Base-by-base conservation (phyloP, 768 basidiomycete species). In the Agrocybe praecox region DNA sequence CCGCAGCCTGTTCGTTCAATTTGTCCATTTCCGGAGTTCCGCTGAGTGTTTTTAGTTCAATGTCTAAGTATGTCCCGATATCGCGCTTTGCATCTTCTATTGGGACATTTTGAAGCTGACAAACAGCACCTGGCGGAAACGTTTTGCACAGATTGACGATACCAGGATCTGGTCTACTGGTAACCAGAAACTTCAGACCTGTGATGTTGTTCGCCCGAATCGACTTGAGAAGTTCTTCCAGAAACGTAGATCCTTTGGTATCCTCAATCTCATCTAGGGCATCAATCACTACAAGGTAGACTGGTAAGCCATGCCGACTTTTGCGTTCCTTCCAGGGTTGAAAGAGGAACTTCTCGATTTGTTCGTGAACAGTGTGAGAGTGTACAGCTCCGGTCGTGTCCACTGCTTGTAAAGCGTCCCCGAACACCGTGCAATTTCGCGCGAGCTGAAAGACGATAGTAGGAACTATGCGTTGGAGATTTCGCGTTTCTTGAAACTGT, bases 231-330 rank as follows among this genome's bases (percentile, higher is more conserved):
- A 67, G 46, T 6, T 62, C 48, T 10, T 33, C 14, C 11, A 66
- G 56, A 57, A 66, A 59, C 2, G 1, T 32, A 1, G 55, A n/a
- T 17, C 67, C 67, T 54, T 51, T 53, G 4, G 49, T 15, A 2
- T 36, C 54, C 6, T 56, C 33, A 34, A 64, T 62, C 55, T 67
- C 66, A 46, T 69, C 66, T 3, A 69, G 57, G 34, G 67, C 67
- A 54, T 67, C 67, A 32, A 68, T 47, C 48, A 66, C 46, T 52
- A 68, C 55, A 26, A 68, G 59, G 40, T 63, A 64, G 17, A 51
- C 29, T 48, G 54, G 33, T 48, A 46, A 34, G 29, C 44, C 49
- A 0, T 50, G 47, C 1, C 21, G 40, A 18, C 26, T 2, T 26
- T 48, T 18, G 36, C 33, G 58, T 33, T 56, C 24, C 18, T 57